Base-by-base conservation (phyloP, 2,329 filamentous ascomycete genomes). In the Alternaria infectoria region DNA sequence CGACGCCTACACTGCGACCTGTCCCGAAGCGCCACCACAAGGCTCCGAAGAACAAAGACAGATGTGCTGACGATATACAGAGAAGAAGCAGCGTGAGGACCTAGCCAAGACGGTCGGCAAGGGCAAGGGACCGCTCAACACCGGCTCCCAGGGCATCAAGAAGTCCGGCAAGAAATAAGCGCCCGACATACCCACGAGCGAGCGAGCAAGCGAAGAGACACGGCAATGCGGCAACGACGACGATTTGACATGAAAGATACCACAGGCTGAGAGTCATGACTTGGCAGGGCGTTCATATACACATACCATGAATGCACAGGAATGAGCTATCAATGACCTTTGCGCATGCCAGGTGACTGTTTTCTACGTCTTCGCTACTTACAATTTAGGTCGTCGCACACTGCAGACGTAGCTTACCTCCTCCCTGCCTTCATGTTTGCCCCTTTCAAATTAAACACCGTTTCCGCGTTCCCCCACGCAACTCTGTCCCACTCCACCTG, bases 121-220 rank as follows among this genome's bases (percentile, higher is more conserved):
- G 84, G 90, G 92, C 49, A 90, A 91, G 75, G 95, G 95, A 4
- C 94, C 95, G 40, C 80, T 97, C 79, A 94, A 93, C 83, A 91
- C 89, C 30, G 93, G 93, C 32, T 82, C 86, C 52, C 93, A 96
- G 83, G 93, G 93, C 67, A 97, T 98, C 86, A 97, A 97, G 90
- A 97, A 97, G 89, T 96, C 92, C 66, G 94, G 93, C 82, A 97
- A 97, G 74, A 97, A 97, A 90, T 97, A 74, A 76, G 66, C 72
- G 65, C 32, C 21, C 32, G 25, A n/a, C 40, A 17, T 7, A 26
- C 7, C 49, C 21, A 36, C 19, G 36, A 44, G 57, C 40, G 21
- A 54, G 40, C 28, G 54, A 47, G 23, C 46, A 23, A 25, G 28
- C 32, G 36, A 58, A 6, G 13, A 28, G 56, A 50, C 21, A 23